Conservation (phyloP, 2,329 filamentous ascomycete genomes). For the Alternaria viburni region DNA sequence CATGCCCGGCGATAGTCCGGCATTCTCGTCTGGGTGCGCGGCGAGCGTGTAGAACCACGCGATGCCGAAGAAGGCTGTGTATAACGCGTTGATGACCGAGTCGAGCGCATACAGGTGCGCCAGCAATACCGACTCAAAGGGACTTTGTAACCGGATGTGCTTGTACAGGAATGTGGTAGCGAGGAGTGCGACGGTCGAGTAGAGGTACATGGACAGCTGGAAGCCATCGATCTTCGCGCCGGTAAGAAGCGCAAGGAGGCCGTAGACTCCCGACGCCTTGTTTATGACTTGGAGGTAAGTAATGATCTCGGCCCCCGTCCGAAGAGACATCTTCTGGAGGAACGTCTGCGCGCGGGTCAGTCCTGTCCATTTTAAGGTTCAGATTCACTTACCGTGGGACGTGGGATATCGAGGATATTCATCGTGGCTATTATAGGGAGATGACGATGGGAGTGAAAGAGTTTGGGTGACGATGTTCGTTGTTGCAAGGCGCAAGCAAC, state of each 20-base stretch:
- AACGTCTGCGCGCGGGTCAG: constrained; percentile 67
- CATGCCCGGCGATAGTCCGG: constrained; percentile 60
- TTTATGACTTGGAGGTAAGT: constrained; percentile 85
- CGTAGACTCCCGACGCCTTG: constrained; percentile 90
- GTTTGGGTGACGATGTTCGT: constrained; percentile 8
- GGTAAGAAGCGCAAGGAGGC: constrained; percentile 85
- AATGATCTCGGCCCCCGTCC: constrained; percentile 85
- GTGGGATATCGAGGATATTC: constrained; percentile 47
- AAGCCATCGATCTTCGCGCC: constrained; percentile 82
- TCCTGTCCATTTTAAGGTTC: not conserved
- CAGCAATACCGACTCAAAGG: constrained; percentile 79
- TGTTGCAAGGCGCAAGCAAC: not conserved
- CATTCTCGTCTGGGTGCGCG: constrained; percentile 56
- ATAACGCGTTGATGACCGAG: constrained; percentile 78
- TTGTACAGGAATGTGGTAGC: constrained; percentile 74
- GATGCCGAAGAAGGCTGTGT: constrained; percentile 81
- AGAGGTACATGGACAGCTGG: constrained; percentile 90
- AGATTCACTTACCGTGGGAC: constrained; percentile 42
- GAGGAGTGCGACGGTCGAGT: constrained; percentile 75
- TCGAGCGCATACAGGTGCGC: constrained; percentile 88
- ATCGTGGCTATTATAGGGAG: constrained; percentile 16
- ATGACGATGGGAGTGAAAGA: constrained; percentile 8
- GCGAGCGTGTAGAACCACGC: constrained; percentile 84
- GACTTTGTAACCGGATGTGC: constrained; percentile 78
- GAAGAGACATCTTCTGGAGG: constrained; percentile 83